A percentile compares a stretch with the other conserved stretches of the same genome.
phyloP scores from a whole-genome alignment of 202 grass and related monocot species.

The Schoenoplectus triqueter region DNA sequence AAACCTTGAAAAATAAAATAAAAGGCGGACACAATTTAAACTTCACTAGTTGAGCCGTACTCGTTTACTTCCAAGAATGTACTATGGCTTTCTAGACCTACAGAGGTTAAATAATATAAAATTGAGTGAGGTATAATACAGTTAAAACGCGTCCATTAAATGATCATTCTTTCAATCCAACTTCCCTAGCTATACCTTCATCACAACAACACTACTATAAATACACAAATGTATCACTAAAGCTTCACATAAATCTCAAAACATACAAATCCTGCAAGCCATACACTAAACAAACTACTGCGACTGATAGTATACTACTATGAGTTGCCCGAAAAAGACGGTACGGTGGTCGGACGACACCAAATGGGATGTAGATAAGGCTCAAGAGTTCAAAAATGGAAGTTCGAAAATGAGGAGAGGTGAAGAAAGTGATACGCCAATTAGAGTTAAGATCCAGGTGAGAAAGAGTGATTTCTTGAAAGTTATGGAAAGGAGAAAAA shows the following conservation, averaged over 20 bases:
- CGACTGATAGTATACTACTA: neutral
- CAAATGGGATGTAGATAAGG: neutral
- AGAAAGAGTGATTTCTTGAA: constrained; percentile 9
- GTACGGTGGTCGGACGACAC: constrained; percentile 11
- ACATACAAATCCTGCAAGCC: neutral
- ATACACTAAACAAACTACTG: neutral
- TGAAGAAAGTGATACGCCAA: neutral
- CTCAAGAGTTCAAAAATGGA: neutral
- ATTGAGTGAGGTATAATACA: neutral
- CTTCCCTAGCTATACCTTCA: neutral
- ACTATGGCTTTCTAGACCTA: neutral
- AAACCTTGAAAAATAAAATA: neutral
- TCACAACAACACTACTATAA: neutral
- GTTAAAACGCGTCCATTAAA: neutral
- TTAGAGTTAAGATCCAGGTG: constrained; percentile 7
- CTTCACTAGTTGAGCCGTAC: neutral
- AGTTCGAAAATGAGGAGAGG: neutral
- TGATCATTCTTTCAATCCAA: neutral
- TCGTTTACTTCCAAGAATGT: neutral
- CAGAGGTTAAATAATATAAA: neutral
- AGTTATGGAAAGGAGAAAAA: constrained; percentile 32
- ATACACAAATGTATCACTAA: neutral
- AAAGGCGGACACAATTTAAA: neutral
- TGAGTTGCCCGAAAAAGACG: constrained; percentile 12
- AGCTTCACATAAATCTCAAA: neutral